These are phyloP conservation scores for Gaeumannomyces sp. DNA, from an alignment of 2,329 filamentous ascomycete genomes.

Conservation along the genomic window DNA sequence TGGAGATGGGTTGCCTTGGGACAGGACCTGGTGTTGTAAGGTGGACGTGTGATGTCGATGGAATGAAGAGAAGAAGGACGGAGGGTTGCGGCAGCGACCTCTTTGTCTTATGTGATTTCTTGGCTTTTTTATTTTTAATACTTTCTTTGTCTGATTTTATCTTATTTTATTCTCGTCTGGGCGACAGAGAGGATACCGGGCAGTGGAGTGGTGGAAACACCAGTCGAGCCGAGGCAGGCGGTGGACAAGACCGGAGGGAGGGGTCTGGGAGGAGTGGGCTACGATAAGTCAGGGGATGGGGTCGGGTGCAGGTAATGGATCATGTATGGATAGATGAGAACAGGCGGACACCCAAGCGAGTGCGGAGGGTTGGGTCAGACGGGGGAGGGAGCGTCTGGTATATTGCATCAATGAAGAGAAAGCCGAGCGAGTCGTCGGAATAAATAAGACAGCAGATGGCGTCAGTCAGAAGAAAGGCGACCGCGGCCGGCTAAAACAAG, in stretches of 20 bases:
- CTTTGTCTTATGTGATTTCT: neutral
- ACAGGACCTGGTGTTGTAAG: too few species aligned
- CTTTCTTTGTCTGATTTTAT: too few species aligned
- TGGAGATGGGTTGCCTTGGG: too few species aligned
- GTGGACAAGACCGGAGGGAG: too few species aligned
- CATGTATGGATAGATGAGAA: neutral
- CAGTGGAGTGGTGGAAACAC: neutral
- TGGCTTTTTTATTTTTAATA: neutral
- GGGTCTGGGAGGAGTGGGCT: neutral
- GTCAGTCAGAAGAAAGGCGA: neutral
- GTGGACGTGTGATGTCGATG: too few species aligned
- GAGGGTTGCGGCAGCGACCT: neutral
- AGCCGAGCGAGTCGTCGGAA: neutral
- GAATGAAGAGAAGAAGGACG: neutral
- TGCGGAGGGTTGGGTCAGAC: neutral
- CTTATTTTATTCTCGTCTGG: too few species aligned
- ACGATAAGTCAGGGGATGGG: neutral
- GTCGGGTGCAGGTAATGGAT: neutral
- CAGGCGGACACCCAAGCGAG: neutral
- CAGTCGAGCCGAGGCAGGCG: neutral
- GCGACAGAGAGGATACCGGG: neutral
- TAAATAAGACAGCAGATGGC: neutral
- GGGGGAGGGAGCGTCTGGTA: neutral
- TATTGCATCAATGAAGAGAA: neutral
- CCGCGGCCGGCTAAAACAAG: constrained; percentile 5